These are phyloP conservation scores for Fusarium xylarioides DNA, from an alignment of 2,329 filamentous ascomycete species.

Conservation along the genomic window DNA sequence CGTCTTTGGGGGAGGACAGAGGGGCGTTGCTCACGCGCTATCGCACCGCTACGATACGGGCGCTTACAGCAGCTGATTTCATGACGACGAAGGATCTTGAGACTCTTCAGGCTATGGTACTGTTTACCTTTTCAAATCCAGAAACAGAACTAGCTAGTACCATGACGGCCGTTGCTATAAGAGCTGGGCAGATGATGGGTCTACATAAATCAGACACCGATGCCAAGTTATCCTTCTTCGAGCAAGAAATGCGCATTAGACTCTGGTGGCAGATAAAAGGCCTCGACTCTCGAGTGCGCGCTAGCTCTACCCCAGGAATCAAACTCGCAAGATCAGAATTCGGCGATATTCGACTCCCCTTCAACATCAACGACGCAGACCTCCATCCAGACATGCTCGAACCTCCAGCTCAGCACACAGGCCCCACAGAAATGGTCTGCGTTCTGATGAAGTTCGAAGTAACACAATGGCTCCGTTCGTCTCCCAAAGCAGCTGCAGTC, in stretches of 20 bases:
- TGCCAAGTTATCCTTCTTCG: conserved; percentile 31
- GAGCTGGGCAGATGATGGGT: conserved; percentile 41
- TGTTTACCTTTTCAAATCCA: conserved; percentile 45
- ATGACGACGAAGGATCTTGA: conserved; percentile 43
- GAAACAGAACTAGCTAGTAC: conserved; percentile 42
- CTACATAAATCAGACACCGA: conserved; percentile 26
- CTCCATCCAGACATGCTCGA: conserved; percentile 60
- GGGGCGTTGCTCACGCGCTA: conserved; percentile 32
- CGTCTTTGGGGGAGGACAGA: conserved; percentile 25
- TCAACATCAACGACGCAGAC: conserved; percentile 66
- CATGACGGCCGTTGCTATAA: conserved; percentile 33
- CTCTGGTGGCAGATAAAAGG: conserved; percentile 44
- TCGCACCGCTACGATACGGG: conserved; percentile 36
- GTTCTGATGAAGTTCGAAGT: conserved; percentile 46
- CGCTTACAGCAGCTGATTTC: conserved; percentile 40
- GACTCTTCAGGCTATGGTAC: conserved; percentile 43
- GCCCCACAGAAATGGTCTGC: conserved; percentile 66
- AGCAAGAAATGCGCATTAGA: conserved; percentile 42
- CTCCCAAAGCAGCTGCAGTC: conserved; percentile 28
- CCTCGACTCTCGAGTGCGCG: conserved; percentile 25
- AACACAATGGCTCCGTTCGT: conserved; percentile 39
- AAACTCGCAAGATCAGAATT: conserved; percentile 12
- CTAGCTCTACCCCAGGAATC: not conserved
- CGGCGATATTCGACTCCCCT: conserved; percentile 50
- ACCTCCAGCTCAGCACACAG: conserved; percentile 54